Evolutionary conservation across 2,329 filamentous ascomycete genomes (phyloP).

Genomic region (Capronia epimyces): DNA sequence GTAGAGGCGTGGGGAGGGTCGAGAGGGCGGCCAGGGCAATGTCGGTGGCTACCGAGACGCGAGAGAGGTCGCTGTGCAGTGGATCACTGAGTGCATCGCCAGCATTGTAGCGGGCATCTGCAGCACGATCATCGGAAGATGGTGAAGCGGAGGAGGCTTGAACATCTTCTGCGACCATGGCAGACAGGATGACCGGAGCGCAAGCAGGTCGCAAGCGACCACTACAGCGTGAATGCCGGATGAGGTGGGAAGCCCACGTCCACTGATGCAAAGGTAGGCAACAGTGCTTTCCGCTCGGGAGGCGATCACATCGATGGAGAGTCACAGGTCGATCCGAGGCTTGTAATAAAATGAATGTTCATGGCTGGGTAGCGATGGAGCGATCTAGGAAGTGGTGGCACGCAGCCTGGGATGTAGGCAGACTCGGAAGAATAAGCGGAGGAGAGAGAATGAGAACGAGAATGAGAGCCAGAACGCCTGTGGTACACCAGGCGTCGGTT

Average conservation of each 20-base stretch:
- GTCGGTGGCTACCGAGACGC: conserved; percentile 22
- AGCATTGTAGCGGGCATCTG: not conserved
- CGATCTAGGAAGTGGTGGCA: no score
- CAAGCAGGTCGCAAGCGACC: not conserved
- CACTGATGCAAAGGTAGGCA: not conserved
- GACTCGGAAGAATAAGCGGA: no score
- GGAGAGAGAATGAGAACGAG: no score
- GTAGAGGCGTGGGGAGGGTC: conserved; percentile 65
- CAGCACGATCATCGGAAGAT: not conserved
- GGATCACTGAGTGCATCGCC: conserved; percentile 2
- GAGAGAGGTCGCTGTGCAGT: conserved; percentile 23
- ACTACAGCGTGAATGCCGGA: not conserved
- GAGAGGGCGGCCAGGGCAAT: conserved; percentile 63
- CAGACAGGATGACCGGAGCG: not conserved
- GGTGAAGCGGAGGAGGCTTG: not conserved
- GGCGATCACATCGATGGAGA: not conserved
- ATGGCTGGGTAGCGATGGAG: no score
- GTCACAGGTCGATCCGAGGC: not conserved
- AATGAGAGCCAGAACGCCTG: no score
- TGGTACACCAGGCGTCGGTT: no score
- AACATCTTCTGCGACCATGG: conserved; percentile 5
- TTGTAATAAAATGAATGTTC: not conserved
- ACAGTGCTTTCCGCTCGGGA: not conserved
- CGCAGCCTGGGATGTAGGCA: no score
- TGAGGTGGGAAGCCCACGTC: not conserved